Evolutionary conservation across 192 early-diverging fungal genomes (phyloP).

Genomic region (Coemansia sp.): DNA sequence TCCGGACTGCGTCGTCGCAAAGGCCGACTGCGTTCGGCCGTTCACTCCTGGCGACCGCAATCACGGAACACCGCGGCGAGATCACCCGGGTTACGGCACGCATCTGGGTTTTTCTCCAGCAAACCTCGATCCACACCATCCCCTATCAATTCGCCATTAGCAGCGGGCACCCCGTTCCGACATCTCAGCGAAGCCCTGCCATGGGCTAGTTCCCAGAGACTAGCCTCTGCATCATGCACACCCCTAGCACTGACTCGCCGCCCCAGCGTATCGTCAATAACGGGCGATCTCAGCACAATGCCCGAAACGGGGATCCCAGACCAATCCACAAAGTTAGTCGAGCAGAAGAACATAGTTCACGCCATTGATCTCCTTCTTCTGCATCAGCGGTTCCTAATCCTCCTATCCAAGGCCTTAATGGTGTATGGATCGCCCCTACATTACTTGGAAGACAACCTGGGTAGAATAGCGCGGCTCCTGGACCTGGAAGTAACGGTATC

Average conservation of each 20-base stretch:
- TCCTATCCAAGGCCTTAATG: constrained; percentile 64
- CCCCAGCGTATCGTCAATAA: constrained; percentile 27
- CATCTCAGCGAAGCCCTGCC: constrained; percentile 49
- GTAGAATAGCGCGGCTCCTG: constrained; percentile 54
- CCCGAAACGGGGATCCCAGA: not conserved
- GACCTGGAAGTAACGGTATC: constrained; percentile 64
- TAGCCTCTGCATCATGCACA: constrained; percentile 22
- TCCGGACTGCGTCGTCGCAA: constrained; percentile 3
- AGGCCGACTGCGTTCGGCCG: not conserved
- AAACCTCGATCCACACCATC: not conserved
- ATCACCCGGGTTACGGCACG: not conserved
- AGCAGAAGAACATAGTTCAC: constrained; percentile 36
- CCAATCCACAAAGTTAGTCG: not conserved
- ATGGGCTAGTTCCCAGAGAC: constrained; percentile 33
- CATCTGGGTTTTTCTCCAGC: constrained; percentile 21
- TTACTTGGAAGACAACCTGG: constrained; percentile 64
- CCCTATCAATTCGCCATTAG: constrained; percentile 7
- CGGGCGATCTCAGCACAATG: constrained; percentile 40
- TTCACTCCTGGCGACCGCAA: not conserved
- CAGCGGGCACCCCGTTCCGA: constrained; percentile 31
- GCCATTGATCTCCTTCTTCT: constrained; percentile 62
- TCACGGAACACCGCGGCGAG: not conserved
- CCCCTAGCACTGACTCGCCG: constrained; percentile 31
- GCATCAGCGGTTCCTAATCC: constrained; percentile 64
- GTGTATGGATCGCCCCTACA: constrained; percentile 66